These are phyloP conservation scores for Rauvolfia tetraphylla DNA, from an alignment of 257 asterid species.

Conservation along the genomic window DNA sequence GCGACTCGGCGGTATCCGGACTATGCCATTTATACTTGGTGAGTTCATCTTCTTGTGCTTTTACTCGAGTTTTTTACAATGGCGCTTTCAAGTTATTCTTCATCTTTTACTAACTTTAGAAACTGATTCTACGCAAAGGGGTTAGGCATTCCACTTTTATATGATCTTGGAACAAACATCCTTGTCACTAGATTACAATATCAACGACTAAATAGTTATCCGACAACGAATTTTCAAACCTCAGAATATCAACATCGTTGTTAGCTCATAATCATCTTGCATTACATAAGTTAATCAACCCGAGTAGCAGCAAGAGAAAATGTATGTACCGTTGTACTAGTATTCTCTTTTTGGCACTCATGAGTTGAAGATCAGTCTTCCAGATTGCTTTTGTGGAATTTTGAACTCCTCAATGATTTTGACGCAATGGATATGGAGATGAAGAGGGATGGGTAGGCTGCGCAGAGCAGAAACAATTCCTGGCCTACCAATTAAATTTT, in stretches of 20 bases:
- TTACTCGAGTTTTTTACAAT: background rate
- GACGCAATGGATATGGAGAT: background rate
- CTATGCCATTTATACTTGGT: constrained; percentile 90
- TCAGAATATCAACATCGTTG: no score
- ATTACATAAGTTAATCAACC: no score
- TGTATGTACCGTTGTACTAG: no score
- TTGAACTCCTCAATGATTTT: background rate
- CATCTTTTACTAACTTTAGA: no score
- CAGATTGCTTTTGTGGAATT: background rate
- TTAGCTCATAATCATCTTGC: no score
- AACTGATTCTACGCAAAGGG: no score
- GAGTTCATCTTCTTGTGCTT: constrained; percentile 1
- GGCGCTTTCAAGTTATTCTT: background rate
- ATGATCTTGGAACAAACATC: no score
- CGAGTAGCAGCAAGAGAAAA: no score
- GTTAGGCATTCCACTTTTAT: no score
- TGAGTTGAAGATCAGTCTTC: background rate
- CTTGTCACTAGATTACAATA: no score
- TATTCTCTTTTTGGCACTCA: background rate
- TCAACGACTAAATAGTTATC: no score
- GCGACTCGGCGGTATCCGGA: constrained; percentile 63
- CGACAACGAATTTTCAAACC: no score
- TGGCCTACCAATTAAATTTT: background rate
- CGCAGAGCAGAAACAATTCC: background rate
- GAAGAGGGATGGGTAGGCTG: background rate